Evolutionary conservation across 345 rosid genomes (phyloP), one percentile per base, ranked within the genome.

Genomic region (Carallia pectinifolia): DNA sequence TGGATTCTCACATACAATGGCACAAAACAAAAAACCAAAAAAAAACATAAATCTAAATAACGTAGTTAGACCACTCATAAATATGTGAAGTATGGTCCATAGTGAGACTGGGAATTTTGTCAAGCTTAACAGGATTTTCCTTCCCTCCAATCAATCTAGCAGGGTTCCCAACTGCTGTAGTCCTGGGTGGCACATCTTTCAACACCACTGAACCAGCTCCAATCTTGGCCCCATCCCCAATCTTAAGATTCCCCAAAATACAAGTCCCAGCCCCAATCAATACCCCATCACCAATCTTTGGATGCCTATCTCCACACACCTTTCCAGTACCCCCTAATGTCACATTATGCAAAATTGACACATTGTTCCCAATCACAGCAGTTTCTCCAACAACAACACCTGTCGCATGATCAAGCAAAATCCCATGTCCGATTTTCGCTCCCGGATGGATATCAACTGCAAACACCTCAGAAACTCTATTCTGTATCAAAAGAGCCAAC

Each of bases 251-350:
- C 59, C 96, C 98, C 86, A 91, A 74, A 56, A 91, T 87, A 77
- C 97, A 94, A 36, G 93, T 90, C 78, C 95, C 96, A 0, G 97
- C 97, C 61, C 98, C 98, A 59, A 91, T 90, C 86, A 94, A 72
- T 4, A 94, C 98, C 61, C 98, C 98, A 62, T 94, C 84, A 0
- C 97, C 97, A 19, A 91, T 91, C 84, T 94, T 94, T 0, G 97
- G 97, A 39, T 91, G 98, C 72, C 98, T 78, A 12, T 91, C 98
- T 1, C 98, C 98, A 5, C 77, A 79, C 63, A 44, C 79, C 78
- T 94, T 94, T 38, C 98, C 98, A 0, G 97, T 94, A 18, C 97
- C 98, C 2, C 98, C 98, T 12, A 91, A 79, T 3, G 98, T 91
- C 19, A 94, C 96, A 62, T 91, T 89, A 19, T 94, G 98, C 62